Evolutionary conservation across 768 basidiomycete genomes (phyloP).

Genomic region (Naganishia onofrii): DNA sequence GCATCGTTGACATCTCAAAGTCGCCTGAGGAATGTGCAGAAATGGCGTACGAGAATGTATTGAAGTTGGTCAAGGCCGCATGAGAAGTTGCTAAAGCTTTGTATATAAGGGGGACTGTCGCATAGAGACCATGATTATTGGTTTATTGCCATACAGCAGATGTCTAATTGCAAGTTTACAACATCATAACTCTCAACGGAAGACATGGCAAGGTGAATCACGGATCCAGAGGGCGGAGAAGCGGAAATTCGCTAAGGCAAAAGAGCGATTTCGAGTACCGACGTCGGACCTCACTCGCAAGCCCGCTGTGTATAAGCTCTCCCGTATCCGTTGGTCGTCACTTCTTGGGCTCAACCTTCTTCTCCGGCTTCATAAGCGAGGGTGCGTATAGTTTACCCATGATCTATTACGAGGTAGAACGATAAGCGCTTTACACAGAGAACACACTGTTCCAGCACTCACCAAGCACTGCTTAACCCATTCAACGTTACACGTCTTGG

Average conservation of each 20-base stretch:
- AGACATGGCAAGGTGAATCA: too few relatives aligned
- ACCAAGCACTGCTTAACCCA: constrained; percentile 51
- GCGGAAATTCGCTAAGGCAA: too few relatives aligned
- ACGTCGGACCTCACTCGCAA: too few relatives aligned
- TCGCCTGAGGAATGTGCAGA: constrained; percentile 39
- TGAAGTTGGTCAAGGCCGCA: constrained; percentile 19
- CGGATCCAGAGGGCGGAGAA: too few relatives aligned
- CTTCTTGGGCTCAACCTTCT: too few relatives aligned
- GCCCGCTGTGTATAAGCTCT: too few relatives aligned
- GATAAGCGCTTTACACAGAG: not conserved
- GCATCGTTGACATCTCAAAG: constrained; percentile 43
- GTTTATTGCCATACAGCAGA: too few relatives aligned
- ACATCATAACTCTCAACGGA: too few relatives aligned
- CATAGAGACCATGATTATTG: too few relatives aligned
- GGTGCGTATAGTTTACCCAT: constrained; percentile 35
- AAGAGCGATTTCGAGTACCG: too few relatives aligned
- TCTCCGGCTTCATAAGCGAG: not conserved
- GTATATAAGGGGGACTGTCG: not conserved
- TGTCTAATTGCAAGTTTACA: too few relatives aligned
- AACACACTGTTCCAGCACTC: constrained; percentile 27
- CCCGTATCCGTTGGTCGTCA: too few relatives aligned
- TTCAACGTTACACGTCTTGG: constrained; percentile 35
- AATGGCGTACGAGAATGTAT: constrained; percentile 38
- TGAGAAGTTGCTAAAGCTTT: not conserved
- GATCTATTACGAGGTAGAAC: constrained; percentile 27